Base-by-base conservation (phyloP, 1,139 yeast species). In the Debaryomyces singareniensis region DNA sequence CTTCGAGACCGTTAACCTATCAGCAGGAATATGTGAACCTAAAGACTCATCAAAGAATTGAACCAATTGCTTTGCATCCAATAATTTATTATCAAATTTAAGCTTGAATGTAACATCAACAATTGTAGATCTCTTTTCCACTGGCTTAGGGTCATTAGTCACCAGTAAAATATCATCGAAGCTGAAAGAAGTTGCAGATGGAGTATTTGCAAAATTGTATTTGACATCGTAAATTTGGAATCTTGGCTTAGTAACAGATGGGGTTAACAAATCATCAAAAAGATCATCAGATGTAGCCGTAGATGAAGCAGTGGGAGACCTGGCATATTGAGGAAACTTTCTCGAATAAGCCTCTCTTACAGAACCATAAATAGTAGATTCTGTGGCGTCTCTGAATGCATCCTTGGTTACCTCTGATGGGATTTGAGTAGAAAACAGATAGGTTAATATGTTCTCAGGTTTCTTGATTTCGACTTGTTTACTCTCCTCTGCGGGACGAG, bases 221-320 rank as follows among this genome's bases (percentile, higher is more conserved):
- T 43, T 35, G 24, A 61, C 44, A 28, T 51, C 59, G 27, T 41
- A 44, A 32, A 74, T 71, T 26, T 61, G 61, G 49, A 84, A 78
- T 53, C 87, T 68, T 30, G 70, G 71, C 21, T 71, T 58, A 27
- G 71, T 71, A 24, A 75, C 74, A 24, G 80, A 61, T 16, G 79
- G 75, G 4, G 76, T 65, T 28, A 81, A 44, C 39, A 83, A 58
- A 25, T 73, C 82, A 46, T 81, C 91, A 47, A 83, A 83, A 11
- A 76, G 42, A 42, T 77, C 84, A 34, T 58, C 58, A 7, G 7
- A 9, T 29, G 43, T 33, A 15, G 31, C 39, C 26, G 35, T 35
- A 9, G 44, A 29, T 14, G 45, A 41, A 5, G 56, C 45, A 11
- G 59, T 55, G 24, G 78, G 78, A 30, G 79, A 64, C 21, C 57